These are phyloP conservation scores for Raphanus raphanistrum DNA, from an alignment of 345 rosid genomes.

Conservation along the genomic window DNA sequence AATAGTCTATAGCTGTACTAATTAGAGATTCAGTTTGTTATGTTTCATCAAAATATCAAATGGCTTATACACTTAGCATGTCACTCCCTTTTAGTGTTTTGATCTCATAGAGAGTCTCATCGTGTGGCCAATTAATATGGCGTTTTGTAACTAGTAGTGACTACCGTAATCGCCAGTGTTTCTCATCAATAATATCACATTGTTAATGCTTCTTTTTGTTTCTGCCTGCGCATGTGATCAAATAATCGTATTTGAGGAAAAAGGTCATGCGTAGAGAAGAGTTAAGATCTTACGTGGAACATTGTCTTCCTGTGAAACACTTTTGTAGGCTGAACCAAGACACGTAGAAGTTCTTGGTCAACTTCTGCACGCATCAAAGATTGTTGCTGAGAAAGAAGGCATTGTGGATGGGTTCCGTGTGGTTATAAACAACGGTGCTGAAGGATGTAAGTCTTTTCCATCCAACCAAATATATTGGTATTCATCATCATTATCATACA, in stretches of 20 bases:
- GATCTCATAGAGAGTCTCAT: background rate
- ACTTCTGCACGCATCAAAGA: slow-evolving; percentile 74
- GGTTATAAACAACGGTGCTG: slow-evolving; percentile 83
- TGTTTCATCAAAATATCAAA: background rate
- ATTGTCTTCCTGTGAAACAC: background rate
- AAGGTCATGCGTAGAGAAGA: background rate
- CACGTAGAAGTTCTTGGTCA: slow-evolving; percentile 72
- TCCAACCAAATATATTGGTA: background rate
- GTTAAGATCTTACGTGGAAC: slow-evolving; percentile 1
- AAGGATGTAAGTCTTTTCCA: slow-evolving; percentile 61
- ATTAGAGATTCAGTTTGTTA: no score
- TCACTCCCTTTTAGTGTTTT: background rate
- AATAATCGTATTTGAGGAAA: background rate
- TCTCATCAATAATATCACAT: background rate
- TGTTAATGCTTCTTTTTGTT: no score
- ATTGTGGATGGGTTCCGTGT: slow-evolving; percentile 84
- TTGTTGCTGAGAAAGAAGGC: slow-evolving; percentile 95
- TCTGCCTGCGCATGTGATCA: no score
- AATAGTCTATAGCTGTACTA: no score
- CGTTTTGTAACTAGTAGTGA: background rate
- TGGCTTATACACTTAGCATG: background rate
- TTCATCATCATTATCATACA: background rate
- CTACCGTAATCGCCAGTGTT: background rate
- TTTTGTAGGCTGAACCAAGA: slow-evolving; percentile 67
- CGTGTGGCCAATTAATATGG: slow-evolving; percentile 1